Evolutionary conservation across 2,329 filamentous ascomycete species (phyloP).

Genomic region (Monosporascus sp.): DNA sequence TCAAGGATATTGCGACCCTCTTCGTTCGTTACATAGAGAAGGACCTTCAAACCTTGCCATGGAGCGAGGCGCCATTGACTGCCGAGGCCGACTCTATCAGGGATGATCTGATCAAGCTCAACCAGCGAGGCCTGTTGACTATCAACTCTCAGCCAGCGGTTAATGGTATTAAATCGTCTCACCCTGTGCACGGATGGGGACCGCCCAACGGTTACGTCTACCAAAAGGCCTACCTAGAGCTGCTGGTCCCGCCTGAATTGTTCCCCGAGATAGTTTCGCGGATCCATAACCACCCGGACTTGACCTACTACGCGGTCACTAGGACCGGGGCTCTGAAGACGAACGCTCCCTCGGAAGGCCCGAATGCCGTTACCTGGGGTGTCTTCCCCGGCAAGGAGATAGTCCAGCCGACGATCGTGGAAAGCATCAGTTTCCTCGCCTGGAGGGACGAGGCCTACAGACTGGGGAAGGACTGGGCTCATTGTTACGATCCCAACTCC

Average conservation of each 20-base stretch:
- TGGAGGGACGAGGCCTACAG: constrained; percentile 98
- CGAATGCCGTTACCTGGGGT: constrained; percentile 98
- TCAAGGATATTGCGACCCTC: constrained; percentile 75
- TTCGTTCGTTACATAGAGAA: constrained; percentile 83
- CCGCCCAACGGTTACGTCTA: constrained; percentile 95
- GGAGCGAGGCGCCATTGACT: constrained; percentile 87
- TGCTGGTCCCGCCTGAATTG: constrained; percentile 76
- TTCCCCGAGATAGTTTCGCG: constrained; percentile 72
- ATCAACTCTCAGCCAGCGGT: constrained; percentile 98
- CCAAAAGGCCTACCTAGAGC: constrained; percentile 94
- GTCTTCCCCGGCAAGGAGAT: constrained; percentile 99
- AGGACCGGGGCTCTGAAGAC: constrained; percentile 76
- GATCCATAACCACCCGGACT: constrained; percentile 70
- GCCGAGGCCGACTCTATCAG: constrained; percentile 76
- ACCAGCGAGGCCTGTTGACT: constrained; percentile 80
- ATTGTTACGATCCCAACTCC: constrained; percentile 74
- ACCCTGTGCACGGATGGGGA: constrained; percentile 89
- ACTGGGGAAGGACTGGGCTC: constrained; percentile 88
- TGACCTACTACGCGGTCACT: constrained; percentile 93
- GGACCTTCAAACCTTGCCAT: constrained; percentile 77
- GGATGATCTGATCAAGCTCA: constrained; percentile 71
- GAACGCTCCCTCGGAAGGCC: constrained; percentile 78
- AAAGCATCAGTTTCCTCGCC: constrained; percentile 93
- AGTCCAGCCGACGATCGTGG: constrained; percentile 99
- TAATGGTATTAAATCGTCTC: constrained; percentile 80